Evolutionary conservation across 305 asterid species (phyloP).

Genomic region (Caryopteris hybrid): DNA sequence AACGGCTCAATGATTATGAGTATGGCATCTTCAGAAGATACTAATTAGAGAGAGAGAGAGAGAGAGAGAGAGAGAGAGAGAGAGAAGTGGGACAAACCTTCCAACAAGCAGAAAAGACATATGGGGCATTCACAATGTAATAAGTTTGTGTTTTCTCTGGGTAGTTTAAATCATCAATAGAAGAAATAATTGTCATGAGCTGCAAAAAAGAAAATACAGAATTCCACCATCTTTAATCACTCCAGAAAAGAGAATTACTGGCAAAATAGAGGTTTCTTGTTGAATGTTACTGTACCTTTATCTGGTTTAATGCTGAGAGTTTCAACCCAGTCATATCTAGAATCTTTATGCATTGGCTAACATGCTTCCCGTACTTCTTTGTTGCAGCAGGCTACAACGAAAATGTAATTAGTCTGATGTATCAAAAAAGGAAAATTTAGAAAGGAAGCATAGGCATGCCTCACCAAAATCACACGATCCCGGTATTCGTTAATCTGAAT

Average conservation of each 20-base stretch:
- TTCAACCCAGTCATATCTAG: conserved; percentile 85
- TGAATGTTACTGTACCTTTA: conserved; percentile 59
- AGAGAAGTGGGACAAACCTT: conserved; percentile 51
- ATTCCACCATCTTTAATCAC: no score
- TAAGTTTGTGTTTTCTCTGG: conserved; percentile 81
- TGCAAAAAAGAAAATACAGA: conserved; percentile 35
- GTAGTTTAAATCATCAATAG: conserved; percentile 82
- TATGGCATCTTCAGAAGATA: neutral
- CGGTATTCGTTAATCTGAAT: conserved; percentile 88
- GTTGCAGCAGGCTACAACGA: conserved; percentile 66
- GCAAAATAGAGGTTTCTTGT: no score
- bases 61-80: no score
- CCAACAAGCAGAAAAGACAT: conserved; percentile 83
- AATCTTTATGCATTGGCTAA: conserved; percentile 72
- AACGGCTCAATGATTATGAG: conserved; percentile 13
- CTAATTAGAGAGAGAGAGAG: no score
- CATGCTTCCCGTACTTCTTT: conserved; percentile 53
- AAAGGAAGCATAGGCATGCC: no score
- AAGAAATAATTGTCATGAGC: conserved; percentile 63
- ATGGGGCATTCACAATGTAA: conserved; percentile 82
- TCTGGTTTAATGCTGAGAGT: conserved; percentile 74
- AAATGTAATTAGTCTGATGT: no score
- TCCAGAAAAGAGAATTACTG: no score
- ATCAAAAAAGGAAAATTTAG: no score
- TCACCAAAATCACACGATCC: conserved; percentile 80